Base-by-base conservation (phyloP, 352 stramenopile genomes). In the Globisporangium barbulae region DNA sequence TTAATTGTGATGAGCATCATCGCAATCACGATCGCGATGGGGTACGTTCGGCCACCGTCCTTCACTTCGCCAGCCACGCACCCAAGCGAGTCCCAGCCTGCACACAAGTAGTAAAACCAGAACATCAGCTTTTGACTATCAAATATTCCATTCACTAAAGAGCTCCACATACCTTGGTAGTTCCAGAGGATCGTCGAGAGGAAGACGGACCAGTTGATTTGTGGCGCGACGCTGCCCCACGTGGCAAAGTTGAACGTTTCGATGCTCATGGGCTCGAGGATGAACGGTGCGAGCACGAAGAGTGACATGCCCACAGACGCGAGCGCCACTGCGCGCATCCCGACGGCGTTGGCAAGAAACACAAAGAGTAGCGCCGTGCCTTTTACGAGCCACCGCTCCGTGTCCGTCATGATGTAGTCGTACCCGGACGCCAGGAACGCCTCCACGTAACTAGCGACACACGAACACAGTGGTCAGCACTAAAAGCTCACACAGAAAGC, bases 51-150 rank as follows among this genome's bases (percentile, higher is more conserved):
- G 1, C 81, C 81, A 22, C 82, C 84, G 50, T 95, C 81, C 59
- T 93, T 91, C 42, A 95, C 86, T 69, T 95, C 86, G 0, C 86
- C 86, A 22, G 86, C 86, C n/a, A 95, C 81, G 28, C 86, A 95
- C 0, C 86, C 86, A 19, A 95, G 74, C 37, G 82, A 92, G 70
- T 95, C 86, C 84, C 84, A 95, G 22, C 78, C 78, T 87, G 45
- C 12, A 37, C 1, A 59, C 13, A 55, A 44, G 5, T 39, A 7
- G 15, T n/a, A 19, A 13, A 28, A 42, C 25, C 35, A 64, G 21
- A 25, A 35, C 2, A 47, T 47, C 41, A 47, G 41, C 41, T 21
- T 2, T 21, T n/a, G 17, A 47, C 13, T 19, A 44, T 44, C 37
- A 5, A 39, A 12, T 10, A 44, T 5, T 19, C 10, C 5, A 19